phyloP scores from a whole-genome alignment of 1,139 yeast species.

The Casaregolazyma suthepensis region DNA sequence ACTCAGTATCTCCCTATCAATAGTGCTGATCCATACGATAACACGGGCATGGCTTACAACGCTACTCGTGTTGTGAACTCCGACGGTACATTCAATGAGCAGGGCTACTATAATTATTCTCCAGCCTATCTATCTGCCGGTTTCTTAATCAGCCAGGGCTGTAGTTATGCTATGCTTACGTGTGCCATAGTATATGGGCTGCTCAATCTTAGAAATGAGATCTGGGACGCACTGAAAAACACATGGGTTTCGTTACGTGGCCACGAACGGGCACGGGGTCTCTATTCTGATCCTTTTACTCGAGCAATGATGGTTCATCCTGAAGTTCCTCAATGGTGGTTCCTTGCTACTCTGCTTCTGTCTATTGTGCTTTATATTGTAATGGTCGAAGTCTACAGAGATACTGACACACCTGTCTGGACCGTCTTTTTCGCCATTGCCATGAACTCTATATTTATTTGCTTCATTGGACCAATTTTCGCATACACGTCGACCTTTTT shows the following conservation, averaged over 20 bases:
- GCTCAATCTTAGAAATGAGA: slow-evolving; percentile 15
- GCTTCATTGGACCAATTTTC: slow-evolving; percentile 45
- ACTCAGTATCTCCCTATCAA: slow-evolving; percentile 50
- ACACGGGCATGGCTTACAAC: slow-evolving; percentile 40
- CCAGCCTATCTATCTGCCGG: slow-evolving; percentile 42
- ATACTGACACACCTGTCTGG: slow-evolving; percentile 42
- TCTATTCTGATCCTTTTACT: slow-evolving; percentile 45
- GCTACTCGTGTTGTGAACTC: slow-evolving; percentile 39
- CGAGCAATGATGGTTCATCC: slow-evolving; percentile 48
- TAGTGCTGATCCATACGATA: slow-evolving; percentile 40
- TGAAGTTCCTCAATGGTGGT: slow-evolving; percentile 61
- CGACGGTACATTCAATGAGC: slow-evolving; percentile 28
- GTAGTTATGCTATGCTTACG: slow-evolving; percentile 23
- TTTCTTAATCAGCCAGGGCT: slow-evolving; percentile 33
- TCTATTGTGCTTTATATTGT: slow-evolving; percentile 46
- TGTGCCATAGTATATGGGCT: slow-evolving; percentile 19
- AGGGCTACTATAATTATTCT: slow-evolving; percentile 29
- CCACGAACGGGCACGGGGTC: slow-evolving; percentile 31
- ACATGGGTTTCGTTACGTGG: slow-evolving; percentile 10
- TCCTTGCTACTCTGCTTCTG: slow-evolving; percentile 39
- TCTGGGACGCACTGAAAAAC: slow-evolving; percentile 19
- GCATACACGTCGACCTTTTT: slow-evolving; percentile 49
- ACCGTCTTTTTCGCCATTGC: slow-evolving; percentile 51
- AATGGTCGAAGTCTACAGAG: slow-evolving; percentile 31
- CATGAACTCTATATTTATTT: slow-evolving; percentile 45